Conservation (phyloP, 1,139 yeast species). For the Geotrichum aggregatum region DNA sequence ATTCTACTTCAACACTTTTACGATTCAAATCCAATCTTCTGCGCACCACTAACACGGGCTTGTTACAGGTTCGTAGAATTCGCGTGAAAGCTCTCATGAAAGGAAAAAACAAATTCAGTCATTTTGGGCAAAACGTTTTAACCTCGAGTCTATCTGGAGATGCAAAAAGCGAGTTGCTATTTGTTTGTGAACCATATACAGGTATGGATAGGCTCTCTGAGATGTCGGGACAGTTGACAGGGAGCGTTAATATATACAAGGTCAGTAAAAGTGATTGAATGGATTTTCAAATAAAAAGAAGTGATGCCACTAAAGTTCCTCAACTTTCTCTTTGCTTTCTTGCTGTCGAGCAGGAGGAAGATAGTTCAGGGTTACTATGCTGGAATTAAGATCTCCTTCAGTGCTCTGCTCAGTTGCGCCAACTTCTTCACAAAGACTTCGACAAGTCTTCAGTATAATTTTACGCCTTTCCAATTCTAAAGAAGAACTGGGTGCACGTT, state of each 20-base stretch:
- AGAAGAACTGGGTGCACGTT: constrained; percentile 13
- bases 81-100: constrained; percentile 27
- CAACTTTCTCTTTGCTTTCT: constrained; percentile 21
- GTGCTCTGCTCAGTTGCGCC: constrained; percentile 31
- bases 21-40: constrained; percentile 13
- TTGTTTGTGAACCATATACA: constrained; percentile 48
- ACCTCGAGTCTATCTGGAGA: not conserved
- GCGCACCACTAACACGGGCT: constrained; percentile 13
- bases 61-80: constrained; percentile 32
- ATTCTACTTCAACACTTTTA: not conserved
- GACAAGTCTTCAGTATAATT: constrained; percentile 30
- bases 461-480: constrained; percentile 36
- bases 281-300: constrained; percentile 31
- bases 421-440: constrained; percentile 29
- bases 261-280: constrained; percentile 8
- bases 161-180: constrained; percentile 28
- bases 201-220: constrained; percentile 35
- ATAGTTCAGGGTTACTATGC: constrained; percentile 13
- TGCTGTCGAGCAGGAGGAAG: constrained; percentile 2
- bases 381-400: constrained; percentile 28
- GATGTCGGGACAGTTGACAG: constrained; percentile 29
- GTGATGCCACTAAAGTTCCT: constrained; percentile 25
- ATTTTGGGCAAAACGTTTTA: constrained; percentile 43
- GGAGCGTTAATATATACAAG: constrained; percentile 27
- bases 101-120: constrained; percentile 27